Evolutionary conservation across 169 alveolate species (phyloP).

Genomic region (Plasmodium blacklocki): DNA sequence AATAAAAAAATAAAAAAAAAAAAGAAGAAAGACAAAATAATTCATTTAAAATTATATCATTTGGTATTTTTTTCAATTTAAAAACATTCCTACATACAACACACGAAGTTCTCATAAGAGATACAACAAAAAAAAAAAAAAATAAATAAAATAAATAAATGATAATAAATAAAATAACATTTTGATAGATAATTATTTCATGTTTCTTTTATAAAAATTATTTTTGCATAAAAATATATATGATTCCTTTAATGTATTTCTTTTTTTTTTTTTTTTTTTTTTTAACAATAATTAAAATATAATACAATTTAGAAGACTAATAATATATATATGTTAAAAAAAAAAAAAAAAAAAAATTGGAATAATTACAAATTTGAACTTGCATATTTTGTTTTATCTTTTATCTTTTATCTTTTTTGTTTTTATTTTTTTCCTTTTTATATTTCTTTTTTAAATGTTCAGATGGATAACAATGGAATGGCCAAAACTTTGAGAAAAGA

Average conservation of each 20-base stretch:
- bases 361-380: neutral
- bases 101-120: too few relatives aligned
- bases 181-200: too few relatives aligned
- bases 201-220: neutral
- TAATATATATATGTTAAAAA: neutral
- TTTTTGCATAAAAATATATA: neutral
- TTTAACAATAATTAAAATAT: neutral
- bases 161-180: too few relatives aligned
- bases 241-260: neutral
- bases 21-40: too few relatives aligned
- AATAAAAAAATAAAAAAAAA: too few relatives aligned
- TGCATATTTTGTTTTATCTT: neutral
- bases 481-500: constrained; percentile 9
- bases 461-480: constrained; percentile 60
- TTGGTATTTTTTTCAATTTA: too few relatives aligned
- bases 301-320: neutral
- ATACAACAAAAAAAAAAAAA: too few relatives aligned
- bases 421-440: neutral
- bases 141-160: too few relatives aligned
- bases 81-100: too few relatives aligned
- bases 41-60: too few relatives aligned
- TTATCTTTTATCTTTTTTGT: neutral
- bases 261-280: too few relatives aligned
- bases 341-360: too few relatives aligned
- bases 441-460: neutral